Percentiles rank a stretch among this genome's conserved stretches.
Conservation (phyloP, 2,329 filamentous ascomycete species). For the Talaromyces sp. region DNA sequence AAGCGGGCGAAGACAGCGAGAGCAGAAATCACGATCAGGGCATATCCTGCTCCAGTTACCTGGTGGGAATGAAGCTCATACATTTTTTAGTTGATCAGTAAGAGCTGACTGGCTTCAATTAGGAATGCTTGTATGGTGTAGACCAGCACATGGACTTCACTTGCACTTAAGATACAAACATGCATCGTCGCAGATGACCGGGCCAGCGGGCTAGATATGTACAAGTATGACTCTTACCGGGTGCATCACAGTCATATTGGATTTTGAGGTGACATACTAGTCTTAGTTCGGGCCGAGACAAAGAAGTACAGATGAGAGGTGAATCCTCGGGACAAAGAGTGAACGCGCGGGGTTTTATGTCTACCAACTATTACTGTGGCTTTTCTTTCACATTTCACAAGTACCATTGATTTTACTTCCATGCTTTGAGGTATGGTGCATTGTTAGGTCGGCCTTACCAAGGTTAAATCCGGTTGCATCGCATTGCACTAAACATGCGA, state of each 20-base stretch:
- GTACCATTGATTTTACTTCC: too few relatives aligned
- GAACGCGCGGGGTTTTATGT: neutral
- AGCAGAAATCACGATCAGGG: conserved; percentile 14
- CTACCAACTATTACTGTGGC: too few relatives aligned
- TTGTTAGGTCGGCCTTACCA: too few relatives aligned
- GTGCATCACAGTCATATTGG: neutral
- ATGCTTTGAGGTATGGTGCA: too few relatives aligned
- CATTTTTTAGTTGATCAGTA: neutral
- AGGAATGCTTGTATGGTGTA: conserved; percentile 2
- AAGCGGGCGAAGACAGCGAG: conserved; percentile 13
- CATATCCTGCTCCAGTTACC: conserved; percentile 10
- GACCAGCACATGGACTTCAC: conserved; percentile 1
- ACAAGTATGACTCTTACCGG: neutral
- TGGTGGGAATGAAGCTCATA: conserved; percentile 3
- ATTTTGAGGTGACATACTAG: neutral
- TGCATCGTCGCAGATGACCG: neutral
- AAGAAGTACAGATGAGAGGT: neutral
- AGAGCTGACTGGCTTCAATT: conserved; percentile 1
- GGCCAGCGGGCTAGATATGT: neutral
- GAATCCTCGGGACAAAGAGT: neutral
- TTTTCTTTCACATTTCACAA: too few relatives aligned
- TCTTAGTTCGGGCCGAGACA: neutral
- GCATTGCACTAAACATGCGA: too few relatives aligned
- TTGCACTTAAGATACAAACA: neutral
- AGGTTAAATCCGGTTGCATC: too few relatives aligned